phyloP scores from a whole-genome alignment of 306 rosid species.

The Cucurbita ficifolia region DNA sequence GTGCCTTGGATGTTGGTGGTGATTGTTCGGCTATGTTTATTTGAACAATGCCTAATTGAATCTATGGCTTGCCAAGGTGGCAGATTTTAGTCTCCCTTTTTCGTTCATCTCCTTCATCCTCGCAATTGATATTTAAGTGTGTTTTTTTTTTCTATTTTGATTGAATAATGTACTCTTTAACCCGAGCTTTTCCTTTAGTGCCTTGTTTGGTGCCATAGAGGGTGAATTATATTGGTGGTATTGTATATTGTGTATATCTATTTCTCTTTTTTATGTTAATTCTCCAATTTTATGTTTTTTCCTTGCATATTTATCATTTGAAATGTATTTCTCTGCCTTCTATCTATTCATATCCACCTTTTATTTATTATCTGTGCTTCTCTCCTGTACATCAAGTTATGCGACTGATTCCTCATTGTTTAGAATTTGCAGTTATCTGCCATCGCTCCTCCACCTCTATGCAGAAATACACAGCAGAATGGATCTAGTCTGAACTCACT shows the following conservation, averaged over 20 bases:
- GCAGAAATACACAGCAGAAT: conserved; percentile 59
- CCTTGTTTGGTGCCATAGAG: background rate
- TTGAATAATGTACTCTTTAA: background rate
- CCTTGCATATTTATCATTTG: background rate
- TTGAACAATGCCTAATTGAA: background rate
- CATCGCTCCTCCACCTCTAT: conserved; percentile 79
- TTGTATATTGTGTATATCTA: background rate
- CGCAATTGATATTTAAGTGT: background rate
- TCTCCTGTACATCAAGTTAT: background rate
- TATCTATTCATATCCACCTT: background rate
- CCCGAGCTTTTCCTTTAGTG: background rate
- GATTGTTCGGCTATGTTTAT: background rate
- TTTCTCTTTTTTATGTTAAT: background rate
- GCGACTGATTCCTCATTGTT: conserved; percentile 16
- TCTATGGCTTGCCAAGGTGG: background rate
- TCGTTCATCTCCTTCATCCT: background rate
- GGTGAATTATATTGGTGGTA: background rate
- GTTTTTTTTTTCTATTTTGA: background rate
- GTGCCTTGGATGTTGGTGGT: background rate
- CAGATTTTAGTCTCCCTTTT: background rate
- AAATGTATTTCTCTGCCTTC: background rate
- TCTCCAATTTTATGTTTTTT: background rate
- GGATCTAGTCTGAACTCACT: conserved; percentile 45
- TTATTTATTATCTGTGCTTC: background rate
- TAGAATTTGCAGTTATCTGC: conserved; percentile 53